Percentiles rank a stretch among this genome's conserved stretches.
phyloP scores from a whole-genome alignment of 176 grass and related monocot genomes.

The Tillandsia leiboldiana region DNA sequence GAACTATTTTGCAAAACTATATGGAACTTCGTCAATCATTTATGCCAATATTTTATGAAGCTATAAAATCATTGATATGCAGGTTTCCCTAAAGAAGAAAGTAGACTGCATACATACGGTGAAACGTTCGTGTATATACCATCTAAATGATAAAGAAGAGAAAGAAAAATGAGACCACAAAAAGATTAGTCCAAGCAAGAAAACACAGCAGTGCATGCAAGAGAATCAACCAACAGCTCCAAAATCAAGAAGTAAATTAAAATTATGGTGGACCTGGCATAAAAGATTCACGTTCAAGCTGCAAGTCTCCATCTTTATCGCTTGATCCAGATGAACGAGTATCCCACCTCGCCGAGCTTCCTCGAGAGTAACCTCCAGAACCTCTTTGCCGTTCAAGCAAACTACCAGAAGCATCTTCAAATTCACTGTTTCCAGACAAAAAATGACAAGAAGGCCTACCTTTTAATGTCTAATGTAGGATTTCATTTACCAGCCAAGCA shows the following conservation, averaged over 20 bases:
- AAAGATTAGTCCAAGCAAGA: too few species aligned
- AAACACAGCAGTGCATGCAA: too few species aligned
- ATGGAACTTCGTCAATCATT: too few species aligned
- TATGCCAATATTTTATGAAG: too few species aligned
- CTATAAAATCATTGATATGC: too few species aligned
- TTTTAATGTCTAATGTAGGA: not conserved
- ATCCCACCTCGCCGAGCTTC: slow-evolving; percentile 64
- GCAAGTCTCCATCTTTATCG: slow-evolving; percentile 48
- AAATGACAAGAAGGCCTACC: not conserved
- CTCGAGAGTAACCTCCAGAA: slow-evolving; percentile 31
- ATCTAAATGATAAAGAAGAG: too few species aligned
- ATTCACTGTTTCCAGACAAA: slow-evolving; percentile 34
- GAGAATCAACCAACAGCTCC: too few species aligned
- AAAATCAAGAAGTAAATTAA: not conserved
- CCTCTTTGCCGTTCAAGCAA: slow-evolving; percentile 33
- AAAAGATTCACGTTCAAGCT: slow-evolving; percentile 34
- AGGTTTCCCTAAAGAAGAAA: too few species aligned
- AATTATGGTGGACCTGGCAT: slow-evolving; percentile 39
- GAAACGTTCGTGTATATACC: too few species aligned
- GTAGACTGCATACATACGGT: too few species aligned
- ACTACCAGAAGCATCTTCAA: slow-evolving; percentile 36
- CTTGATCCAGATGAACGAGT: slow-evolving; percentile 59
- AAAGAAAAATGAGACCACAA: too few species aligned
- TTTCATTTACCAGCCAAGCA: not conserved
- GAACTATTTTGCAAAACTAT: too few species aligned